Conservation (phyloP, 2,329 filamentous ascomycete genomes). For the Tolypocladium cylindrosporum region DNA sequence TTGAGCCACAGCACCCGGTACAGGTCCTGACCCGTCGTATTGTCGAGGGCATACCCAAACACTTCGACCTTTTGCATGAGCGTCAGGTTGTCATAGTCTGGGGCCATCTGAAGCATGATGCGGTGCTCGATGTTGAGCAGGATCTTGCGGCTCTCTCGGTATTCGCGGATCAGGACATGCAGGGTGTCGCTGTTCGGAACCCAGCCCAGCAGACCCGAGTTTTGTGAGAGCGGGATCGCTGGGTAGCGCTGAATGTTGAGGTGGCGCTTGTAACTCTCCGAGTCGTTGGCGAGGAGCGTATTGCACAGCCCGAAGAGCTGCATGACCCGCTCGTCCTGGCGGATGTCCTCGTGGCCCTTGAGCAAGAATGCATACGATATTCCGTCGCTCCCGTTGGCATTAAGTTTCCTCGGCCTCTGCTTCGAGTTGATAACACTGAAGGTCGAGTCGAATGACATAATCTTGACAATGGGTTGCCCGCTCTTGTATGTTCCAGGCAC, state of each 20-base stretch:
- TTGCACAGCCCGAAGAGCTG: slow-evolving; percentile 97
- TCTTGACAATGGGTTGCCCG: slow-evolving; percentile 66
- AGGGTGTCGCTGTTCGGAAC: slow-evolving; percentile 96
- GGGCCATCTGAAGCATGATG: slow-evolving; percentile 99
- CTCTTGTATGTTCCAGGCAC: slow-evolving; percentile 94
- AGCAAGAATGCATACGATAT: slow-evolving; percentile 78
- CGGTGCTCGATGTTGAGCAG: slow-evolving; percentile 97
- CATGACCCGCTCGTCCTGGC: slow-evolving; percentile 98
- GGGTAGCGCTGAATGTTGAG: slow-evolving; percentile 93
- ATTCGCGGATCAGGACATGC: slow-evolving; percentile 93
- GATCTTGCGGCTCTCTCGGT: slow-evolving; percentile 94
- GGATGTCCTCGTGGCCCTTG: slow-evolving; percentile 99
- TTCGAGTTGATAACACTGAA: slow-evolving; percentile 94
- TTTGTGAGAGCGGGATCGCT: slow-evolving; percentile 93
- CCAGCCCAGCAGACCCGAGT: slow-evolving; percentile 91
- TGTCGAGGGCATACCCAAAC: slow-evolving; percentile 97
- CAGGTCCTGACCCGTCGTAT: slow-evolving; percentile 95
- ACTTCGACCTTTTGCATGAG: slow-evolving; percentile 99
- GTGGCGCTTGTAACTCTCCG: slow-evolving; percentile 94
- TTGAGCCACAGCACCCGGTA: slow-evolving; percentile 98
- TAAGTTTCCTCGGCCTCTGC: slow-evolving; percentile 85
- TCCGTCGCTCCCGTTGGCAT: slow-evolving; percentile 81
- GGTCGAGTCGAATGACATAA: slow-evolving; percentile 81
- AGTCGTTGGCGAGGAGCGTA: slow-evolving; percentile 84
- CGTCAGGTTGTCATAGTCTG: slow-evolving; percentile 96